Evolutionary conservation across 139 green algal species (phyloP).

Genomic region (Coelastrella sp.): DNA sequence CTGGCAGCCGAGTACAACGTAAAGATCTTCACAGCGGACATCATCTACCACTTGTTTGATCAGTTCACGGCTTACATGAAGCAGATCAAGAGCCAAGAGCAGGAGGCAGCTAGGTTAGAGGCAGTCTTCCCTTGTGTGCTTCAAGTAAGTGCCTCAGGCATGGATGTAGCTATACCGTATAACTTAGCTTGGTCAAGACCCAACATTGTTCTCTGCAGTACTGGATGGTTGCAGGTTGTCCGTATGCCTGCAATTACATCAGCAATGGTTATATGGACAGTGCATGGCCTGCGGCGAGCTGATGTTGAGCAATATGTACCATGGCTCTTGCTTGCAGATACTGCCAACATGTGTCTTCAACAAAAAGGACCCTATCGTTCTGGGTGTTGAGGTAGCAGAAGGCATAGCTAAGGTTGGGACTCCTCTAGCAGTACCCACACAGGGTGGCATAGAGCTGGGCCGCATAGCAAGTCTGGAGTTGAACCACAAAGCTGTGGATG

Average conservation of each 20-base stretch:
- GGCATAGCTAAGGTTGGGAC: slow-evolving; percentile 67
- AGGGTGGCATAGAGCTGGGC: slow-evolving; percentile 88
- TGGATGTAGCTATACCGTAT: neutral
- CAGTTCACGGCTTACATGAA: slow-evolving; percentile 81
- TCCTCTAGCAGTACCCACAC: slow-evolving; percentile 60
- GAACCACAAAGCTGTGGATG: slow-evolving; percentile 95
- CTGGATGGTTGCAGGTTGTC: too few species aligned
- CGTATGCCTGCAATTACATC: too few species aligned
- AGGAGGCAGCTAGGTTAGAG: slow-evolving; percentile 82
- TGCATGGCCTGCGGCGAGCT: too few species aligned
- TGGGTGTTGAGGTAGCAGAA: slow-evolving; percentile 90
- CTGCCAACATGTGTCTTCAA: slow-evolving; percentile 98
- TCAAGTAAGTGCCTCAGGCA: slow-evolving; percentile 59
- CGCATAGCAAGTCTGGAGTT: slow-evolving; percentile 94
- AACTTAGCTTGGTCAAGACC: neutral
- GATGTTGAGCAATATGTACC: neutral
- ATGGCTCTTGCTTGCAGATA: slow-evolving; percentile 72
- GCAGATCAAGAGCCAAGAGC: slow-evolving; percentile 84
- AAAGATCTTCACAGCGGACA: slow-evolving; percentile 97
- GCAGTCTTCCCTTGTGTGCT: slow-evolving; percentile 95
- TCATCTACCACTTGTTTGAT: slow-evolving; percentile 99
- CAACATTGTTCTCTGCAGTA: neutral
- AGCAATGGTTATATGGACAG: neutral
- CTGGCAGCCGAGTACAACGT: slow-evolving; percentile 79
- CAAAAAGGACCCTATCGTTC: slow-evolving; percentile 97